Evolutionary conservation across 345 rosid genomes (phyloP), one percentile per base, ranked within the genome.

Genomic region (Gossypium longicalyx): DNA sequence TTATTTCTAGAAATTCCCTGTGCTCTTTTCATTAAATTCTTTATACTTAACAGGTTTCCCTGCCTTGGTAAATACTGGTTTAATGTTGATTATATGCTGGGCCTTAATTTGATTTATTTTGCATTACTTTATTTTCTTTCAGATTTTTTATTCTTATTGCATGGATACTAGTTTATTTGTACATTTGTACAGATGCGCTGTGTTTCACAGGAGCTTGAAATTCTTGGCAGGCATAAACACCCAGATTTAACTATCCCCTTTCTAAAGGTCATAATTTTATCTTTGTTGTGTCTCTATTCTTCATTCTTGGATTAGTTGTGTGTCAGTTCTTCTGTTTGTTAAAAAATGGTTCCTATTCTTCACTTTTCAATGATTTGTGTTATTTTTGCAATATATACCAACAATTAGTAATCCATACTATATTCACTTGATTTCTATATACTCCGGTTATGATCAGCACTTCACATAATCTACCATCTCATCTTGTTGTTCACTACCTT

Each of bases 201-300:
- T 78, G 91, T 87, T 70, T 87, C 98, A 29, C 86, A 82, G 77
- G 97, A 92, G 74, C 92, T 94, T 34, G 97, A 94, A 84, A 92
- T 94, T 75, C 92, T 92, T 81, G 90, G 97, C 75, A 87, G 98
- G 84, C 90, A 91, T 82, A 93, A 87, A 63, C 98, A 92, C 85
- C 95, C 98, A 59, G 89, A 89, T 77, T 84, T 94, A 76, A 94
- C 93, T 74, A 63, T 86, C 77, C 89, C 97, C 71, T 92, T 94
- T 83, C 70, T 94, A 53, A 94, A 94, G 98, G 98, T 94, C 16
- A 20, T 70, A 70, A n/a, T 29, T 45, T 48, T 70, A 70, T 29
- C 43, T 29, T 52, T 52, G 25, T 20, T 49, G 22, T 1, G 15
- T 70, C 38, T 23, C 27, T 22, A 57, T 57, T 58, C 62, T 5